Evolutionary conservation across 768 basidiomycete genomes (phyloP), one percentile per base, ranked within the genome.

Genomic region (Auricularia sp.): DNA sequence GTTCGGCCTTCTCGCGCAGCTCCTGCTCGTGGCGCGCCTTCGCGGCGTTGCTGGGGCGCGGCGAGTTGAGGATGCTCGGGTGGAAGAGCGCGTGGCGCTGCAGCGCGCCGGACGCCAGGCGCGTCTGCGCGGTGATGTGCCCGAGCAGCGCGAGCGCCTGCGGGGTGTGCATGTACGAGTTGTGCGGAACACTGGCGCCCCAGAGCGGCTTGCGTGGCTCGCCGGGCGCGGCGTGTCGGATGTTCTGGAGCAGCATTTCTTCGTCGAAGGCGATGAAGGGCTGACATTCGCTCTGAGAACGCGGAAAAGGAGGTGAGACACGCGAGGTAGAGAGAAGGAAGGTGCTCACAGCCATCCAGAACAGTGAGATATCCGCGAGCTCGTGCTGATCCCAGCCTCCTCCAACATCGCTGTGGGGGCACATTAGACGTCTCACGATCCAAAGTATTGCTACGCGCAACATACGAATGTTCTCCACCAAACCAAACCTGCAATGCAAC

Each of bases 401-500:
- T 1, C 69, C 68, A 7, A 68, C 63, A 36, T 70, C 70, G 16
- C 47, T 51, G 21, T 1, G 29, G 0, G 29, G 29, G 2, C 29
- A 29, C 29, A 29, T 29, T 0, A 29, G 29, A 29, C 29, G 29
- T 29, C 29, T 29, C 29, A 29, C 0, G 29, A 29, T 0, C 3
- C 29, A 29, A 0, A 29, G 29, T 29, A 29, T 29, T 29, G 29
- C 29, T 29, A 29, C 29, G 29, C 29, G 29, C 29, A 29, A 29
- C 29, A 29, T 18, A 51, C 56, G 64, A 64, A 47, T 74, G 73
- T 3, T 54, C 67, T 0, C 73, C 74, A 0, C 71, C 63, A 43
- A 74, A 73, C 71, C 72, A 74, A 1, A 66, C 63, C 68, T 74
- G 29, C 1, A 29, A 23, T 23, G 23, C 23, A 23, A 23, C 23